Conservation (phyloP, 192 early-diverging fungal genomes). For the Obelidium mucronatum region DNA sequence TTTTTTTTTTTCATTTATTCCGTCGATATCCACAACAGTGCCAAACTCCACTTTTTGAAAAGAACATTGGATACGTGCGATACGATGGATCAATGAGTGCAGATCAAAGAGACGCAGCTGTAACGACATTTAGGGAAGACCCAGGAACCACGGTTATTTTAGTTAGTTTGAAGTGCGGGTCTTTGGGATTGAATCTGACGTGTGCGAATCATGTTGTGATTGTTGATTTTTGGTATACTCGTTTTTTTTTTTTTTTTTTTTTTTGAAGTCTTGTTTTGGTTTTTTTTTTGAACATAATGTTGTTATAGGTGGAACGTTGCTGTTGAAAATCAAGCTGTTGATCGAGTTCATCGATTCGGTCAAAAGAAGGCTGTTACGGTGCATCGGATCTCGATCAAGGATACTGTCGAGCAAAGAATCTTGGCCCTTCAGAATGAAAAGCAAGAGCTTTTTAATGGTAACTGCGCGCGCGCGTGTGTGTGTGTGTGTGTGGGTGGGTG, state of each 20-base stretch:
- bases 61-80: constrained; percentile 37
- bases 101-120: constrained; percentile 28
- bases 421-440: constrained; percentile 74
- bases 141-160: constrained; percentile 38
- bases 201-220: constrained; percentile 51
- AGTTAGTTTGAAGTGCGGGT: constrained; percentile 49
- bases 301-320: constrained; percentile 69
- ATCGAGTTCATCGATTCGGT: constrained; percentile 50
- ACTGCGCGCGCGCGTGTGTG: not conserved
- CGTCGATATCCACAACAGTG: too few species aligned
- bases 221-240: constrained; percentile 48
- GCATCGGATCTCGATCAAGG: constrained; percentile 65
- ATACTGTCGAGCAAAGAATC: constrained; percentile 77
- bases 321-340: constrained; percentile 70
- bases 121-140: constrained; percentile 30
- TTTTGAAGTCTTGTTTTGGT: too few species aligned
- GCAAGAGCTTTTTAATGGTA: constrained; percentile 41
- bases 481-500: not conserved
- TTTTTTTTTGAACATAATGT: not conserved
- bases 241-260: too few species aligned
- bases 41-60: constrained; percentile 27
- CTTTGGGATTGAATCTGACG: constrained; percentile 53
- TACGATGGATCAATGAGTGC: constrained; percentile 45
- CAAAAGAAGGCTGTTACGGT: constrained; percentile 59
- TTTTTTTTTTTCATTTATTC: too few species aligned